Evolutionary conservation across 352 stramenopile species (phyloP), one percentile per base, ranked within the genome.

Genomic region (Thraustotheca clavata): DNA sequence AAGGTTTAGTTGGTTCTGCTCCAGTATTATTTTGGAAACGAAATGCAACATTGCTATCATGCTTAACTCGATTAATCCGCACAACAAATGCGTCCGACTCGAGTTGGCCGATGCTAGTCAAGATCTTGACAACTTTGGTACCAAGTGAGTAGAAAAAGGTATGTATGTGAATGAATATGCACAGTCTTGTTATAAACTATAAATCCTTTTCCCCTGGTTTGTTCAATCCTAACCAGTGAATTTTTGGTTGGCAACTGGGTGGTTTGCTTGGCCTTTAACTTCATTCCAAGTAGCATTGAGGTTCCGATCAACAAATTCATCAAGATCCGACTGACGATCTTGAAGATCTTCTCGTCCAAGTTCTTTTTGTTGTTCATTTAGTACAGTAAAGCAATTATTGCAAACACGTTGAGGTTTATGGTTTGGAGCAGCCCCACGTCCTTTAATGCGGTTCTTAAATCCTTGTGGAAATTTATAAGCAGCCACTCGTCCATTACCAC

Each of bases 401-500:
- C 83, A 92, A 49, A 89, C 76, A 46, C 83, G 83, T 49, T 76
- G 74, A 48, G 81, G 83, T 60, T 81, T 77, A 46, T 65, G 57
- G 38, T 73, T 79, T 33, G 74, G 70, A 3, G 70, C 60, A 62
- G 86, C 71, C 18, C 67, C 67, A 59, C 82, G 78, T 65, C 83
- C 79, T 66, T 86, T 89, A 52, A 80, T 69, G 41, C 69, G 76
- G 18, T 74, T 73, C 41, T 75, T 70, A 48, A 91, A 94, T 2
- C 73, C 71, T 62, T 75, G 69, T 8, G 84, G 80, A 62, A 91
- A 93, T 22, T 80, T 79, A 32, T 79, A 79, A 48, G 71, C 80
- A 46, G 89, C 80, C 9, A 94, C 72, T 12, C 77, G 88, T 14
- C 86, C 74, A 49, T 88, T 72, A 49, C 80, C 87, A 67, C 85